Percentiles rank a stretch among this genome's conserved stretches.
Evolutionary conservation across 139 green algal genomes (phyloP).

Genomic region (Chlamydomonas incerta): DNA sequence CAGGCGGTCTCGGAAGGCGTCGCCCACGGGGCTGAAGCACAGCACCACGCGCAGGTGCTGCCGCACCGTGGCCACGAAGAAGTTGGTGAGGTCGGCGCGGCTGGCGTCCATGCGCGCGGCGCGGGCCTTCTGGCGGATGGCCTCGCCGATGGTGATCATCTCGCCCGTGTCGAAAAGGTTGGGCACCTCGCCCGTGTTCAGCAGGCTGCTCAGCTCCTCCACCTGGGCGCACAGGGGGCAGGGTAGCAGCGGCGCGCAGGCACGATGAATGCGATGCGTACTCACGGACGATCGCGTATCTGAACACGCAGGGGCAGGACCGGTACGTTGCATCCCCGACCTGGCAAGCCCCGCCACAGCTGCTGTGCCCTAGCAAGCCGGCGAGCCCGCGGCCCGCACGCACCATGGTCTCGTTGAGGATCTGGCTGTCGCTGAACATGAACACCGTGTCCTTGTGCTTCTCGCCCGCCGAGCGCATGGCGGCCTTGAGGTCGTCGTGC

Average conservation of each 20-base stretch:
- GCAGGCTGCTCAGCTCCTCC: slow-evolving; percentile 82
- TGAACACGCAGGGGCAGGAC: no score
- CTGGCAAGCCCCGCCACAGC: no score
- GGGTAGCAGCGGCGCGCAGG: no score
- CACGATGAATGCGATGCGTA: no score
- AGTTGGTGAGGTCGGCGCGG: slow-evolving; percentile 68
- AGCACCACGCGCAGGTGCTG: slow-evolving; percentile 78
- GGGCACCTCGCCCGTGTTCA: slow-evolving; percentile 81
- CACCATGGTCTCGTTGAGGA: slow-evolving; percentile 66
- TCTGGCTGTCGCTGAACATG: slow-evolving; percentile 82
- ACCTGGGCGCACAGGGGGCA: slow-evolving; percentile 43
- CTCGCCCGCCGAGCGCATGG: slow-evolving; percentile 69
- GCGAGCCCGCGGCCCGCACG: no score
- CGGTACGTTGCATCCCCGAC: no score
- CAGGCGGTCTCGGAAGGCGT: slow-evolving; percentile 79
- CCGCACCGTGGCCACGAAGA: slow-evolving; percentile 71
- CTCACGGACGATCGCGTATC: no score
- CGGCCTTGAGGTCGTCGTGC: slow-evolving; percentile 78
- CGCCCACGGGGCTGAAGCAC: slow-evolving; percentile 77
- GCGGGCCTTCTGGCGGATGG: slow-evolving; percentile 58
- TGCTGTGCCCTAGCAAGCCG: no score
- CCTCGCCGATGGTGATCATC: slow-evolving; percentile 46
- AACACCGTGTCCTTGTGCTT: slow-evolving; percentile 66
- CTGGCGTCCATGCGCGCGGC: slow-evolving; percentile 62
- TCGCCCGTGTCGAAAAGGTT: slow-evolving; percentile 75